Conservation (phyloP, 345 rosid species). For the Bruguiera gymnorhiza region DNA sequence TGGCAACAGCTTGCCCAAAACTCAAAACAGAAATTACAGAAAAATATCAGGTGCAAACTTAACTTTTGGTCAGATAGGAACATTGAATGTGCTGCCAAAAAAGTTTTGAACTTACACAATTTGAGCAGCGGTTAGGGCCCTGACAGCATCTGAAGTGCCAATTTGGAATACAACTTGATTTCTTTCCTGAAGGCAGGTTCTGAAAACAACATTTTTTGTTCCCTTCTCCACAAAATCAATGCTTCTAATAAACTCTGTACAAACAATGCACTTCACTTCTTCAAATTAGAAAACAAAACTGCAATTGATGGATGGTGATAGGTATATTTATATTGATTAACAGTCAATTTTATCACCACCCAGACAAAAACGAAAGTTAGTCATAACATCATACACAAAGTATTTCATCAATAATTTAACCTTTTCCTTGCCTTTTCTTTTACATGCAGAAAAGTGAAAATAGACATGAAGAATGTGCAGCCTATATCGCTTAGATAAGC, state of each 20-base stretch:
- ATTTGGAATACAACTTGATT: slow-evolving; percentile 71
- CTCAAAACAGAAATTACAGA: neutral
- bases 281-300: no score
- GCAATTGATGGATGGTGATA: no score
- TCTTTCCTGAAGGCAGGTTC: slow-evolving; percentile 69
- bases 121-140: slow-evolving; percentile 80
- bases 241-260: slow-evolving; percentile 50
- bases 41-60: neutral
- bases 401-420: neutral
- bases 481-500: neutral
- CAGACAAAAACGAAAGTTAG: neutral
- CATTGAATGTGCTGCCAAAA: neutral
- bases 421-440: neutral
- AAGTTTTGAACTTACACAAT: slow-evolving; percentile 50
- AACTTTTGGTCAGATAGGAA: neutral
- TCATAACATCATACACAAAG: neutral
- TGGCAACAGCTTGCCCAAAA: neutral
- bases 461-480: neutral
- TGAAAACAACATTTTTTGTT: slow-evolving; percentile 68
- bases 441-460: neutral
- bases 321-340: no score
- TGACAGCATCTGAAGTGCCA: slow-evolving; percentile 94
- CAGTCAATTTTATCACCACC: no score
- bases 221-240: slow-evolving; percentile 91
- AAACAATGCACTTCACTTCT: neutral